phyloP scores from a whole-genome alignment of 2,329 filamentous ascomycete species.

The Diplodia scrobiculata region DNA sequence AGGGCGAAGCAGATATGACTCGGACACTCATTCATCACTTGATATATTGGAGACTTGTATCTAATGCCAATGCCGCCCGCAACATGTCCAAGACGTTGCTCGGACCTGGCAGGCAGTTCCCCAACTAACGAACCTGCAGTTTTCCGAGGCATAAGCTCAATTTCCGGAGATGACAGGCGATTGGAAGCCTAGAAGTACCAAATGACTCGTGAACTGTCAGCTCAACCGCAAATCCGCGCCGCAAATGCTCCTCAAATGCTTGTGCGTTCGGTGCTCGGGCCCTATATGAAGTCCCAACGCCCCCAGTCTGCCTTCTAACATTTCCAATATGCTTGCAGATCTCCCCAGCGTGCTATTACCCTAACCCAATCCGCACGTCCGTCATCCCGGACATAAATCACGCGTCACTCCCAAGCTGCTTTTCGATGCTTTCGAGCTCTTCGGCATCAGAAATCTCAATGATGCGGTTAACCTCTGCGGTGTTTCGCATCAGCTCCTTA shows the following conservation, averaged over 20 bases:
- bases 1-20: background rate
- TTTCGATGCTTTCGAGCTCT: conserved; percentile 79
- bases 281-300: conserved; percentile 3
- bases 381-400: background rate
- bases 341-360: background rate
- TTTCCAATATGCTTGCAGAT: background rate
- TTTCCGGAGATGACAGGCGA: background rate
- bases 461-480: conserved; percentile 82
- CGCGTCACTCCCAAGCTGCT: conserved; percentile 55
- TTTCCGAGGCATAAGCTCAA: background rate
- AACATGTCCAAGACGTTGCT: background rate
- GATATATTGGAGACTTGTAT: conserved; percentile 10
- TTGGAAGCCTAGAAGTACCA: background rate
- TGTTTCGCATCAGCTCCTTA: conserved; percentile 93
- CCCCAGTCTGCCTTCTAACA: background rate
- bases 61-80: background rate
- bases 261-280: background rate
- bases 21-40: background rate
- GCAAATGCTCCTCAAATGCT: conserved; percentile 1
- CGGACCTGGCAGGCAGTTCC: background rate
- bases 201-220: background rate
- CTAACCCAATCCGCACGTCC: background rate
- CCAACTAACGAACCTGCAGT: background rate
- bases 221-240: background rate
- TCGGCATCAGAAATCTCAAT: conserved; percentile 81